A percentile compares a stretch with the other conserved stretches of the same genome.
Conservation (phyloP, 208 protist species). For the Leishmania mexicana region DNA sequence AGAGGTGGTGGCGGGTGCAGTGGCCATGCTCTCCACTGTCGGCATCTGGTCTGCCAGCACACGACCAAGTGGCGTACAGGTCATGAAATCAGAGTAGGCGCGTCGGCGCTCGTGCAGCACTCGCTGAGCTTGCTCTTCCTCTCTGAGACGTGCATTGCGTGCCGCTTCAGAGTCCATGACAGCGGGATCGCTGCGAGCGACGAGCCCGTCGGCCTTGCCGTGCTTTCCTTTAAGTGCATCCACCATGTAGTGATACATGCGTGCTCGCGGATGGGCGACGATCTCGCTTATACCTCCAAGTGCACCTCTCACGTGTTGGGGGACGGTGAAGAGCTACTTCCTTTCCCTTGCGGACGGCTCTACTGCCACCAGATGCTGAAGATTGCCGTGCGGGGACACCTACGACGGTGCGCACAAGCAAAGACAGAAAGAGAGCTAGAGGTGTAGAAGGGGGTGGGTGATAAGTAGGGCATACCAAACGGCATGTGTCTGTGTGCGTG, state of each 20-base stretch:
- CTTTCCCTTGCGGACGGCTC: background rate
- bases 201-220: background rate
- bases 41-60: conserved; percentile 14
- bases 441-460: conserved; percentile 1
- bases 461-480: background rate
- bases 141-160: conserved; percentile 1
- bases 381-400: background rate
- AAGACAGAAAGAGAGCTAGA: background rate
- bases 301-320: background rate
- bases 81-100: conserved; percentile 19
- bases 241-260: conserved; percentile 26
- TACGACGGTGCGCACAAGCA: background rate
- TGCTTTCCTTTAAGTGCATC: conserved; percentile 1
- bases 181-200: background rate
- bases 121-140: conserved; percentile 13
- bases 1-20: background rate
- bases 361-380: background rate
- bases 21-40: background rate
- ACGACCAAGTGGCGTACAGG: conserved; percentile 3
- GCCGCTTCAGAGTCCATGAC: background rate
- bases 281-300: background rate
- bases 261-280: background rate
- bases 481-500: background rate
- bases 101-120: conserved; percentile 16
- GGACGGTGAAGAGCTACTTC: too few relatives aligned